These are phyloP conservation scores for Penicillium brevicompactum DNA, from an alignment of 2,329 filamentous ascomycete genomes.

Conservation along the genomic window DNA sequence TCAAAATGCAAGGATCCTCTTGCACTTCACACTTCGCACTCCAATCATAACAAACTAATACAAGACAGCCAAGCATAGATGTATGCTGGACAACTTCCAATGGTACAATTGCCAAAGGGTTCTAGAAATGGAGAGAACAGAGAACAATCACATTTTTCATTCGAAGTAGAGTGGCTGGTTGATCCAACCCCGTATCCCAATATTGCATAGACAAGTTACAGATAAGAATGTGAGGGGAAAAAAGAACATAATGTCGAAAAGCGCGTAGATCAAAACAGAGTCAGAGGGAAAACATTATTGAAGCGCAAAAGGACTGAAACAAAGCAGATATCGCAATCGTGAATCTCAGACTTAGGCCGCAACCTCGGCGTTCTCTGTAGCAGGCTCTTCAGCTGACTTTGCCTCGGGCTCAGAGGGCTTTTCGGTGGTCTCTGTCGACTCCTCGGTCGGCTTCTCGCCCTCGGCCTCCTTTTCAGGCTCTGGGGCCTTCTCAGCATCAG, in stretches of 20 bases:
- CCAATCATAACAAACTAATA: too few relatives aligned
- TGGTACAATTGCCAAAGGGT: too few relatives aligned
- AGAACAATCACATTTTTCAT: constrained; percentile 17
- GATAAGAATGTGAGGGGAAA: constrained; percentile 3
- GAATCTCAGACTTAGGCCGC: constrained; percentile 23
- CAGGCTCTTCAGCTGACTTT: constrained; percentile 20
- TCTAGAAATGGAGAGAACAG: neutral
- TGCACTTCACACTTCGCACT: too few relatives aligned
- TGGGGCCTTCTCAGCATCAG: constrained; percentile 37
- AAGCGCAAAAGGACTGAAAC: constrained; percentile 4
- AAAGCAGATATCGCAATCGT: constrained; percentile 8
- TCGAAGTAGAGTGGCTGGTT: constrained; percentile 13
- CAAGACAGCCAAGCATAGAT: too few relatives aligned
- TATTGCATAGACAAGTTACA: constrained; percentile 13
- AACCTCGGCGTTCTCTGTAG: constrained; percentile 27
- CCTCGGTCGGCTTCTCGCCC: constrained; percentile 22
- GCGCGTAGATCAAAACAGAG: constrained; percentile 9
- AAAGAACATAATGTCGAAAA: constrained; percentile 5
- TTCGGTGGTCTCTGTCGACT: constrained; percentile 20
- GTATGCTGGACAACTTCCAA: too few relatives aligned
- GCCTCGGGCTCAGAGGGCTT: constrained; percentile 31
- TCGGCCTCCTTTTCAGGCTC: constrained; percentile 38
- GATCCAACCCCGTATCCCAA: constrained; percentile 13
- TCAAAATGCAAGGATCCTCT: too few relatives aligned
- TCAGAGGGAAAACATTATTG: constrained; percentile 20